Evolutionary conservation across 306 rosid species (phyloP), one percentile per base, ranked within the genome.

Genomic region (Corylus americana): DNA sequence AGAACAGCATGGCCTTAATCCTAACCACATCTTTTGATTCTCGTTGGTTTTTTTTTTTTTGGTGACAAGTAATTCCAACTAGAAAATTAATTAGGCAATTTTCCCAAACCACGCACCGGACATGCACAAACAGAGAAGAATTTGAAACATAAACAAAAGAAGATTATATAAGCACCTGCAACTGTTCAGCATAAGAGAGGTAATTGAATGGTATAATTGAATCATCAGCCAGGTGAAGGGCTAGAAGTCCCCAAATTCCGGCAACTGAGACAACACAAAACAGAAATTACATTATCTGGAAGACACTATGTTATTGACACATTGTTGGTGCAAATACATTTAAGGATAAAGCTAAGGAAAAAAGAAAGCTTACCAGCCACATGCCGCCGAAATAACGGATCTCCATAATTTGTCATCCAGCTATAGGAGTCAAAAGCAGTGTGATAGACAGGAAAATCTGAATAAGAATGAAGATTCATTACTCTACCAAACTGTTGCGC

Each of bases 361-460:
- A 20, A 31, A 84, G 73, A 70, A 68, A 77, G 78, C 89, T 80
- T 57, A 94, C 98, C 91, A 42, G 98, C 89, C 66, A 87, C 94
- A 80, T 94, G 98, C 25, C 95, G 97, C 61, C 81, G 91, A 87
- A 94, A 94, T 77, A 84, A 88, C 77, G 98, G 98, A 82, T 94
- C 98, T 81, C 95, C 98, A 79, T 90, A 80, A 53, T 83, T 84
- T 73, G 73, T 86, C 98, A 94, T 94, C 98, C 98, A 94, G 74
- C 89, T 86, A 82, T 88, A 94, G 47, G 97, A 87, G 81, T 94
- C 98, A 18, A 88, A 94, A 69, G 97, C 97, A 61, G 98, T 94
- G 87, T 94, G 98, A 75, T 94, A 94, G 66, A 91, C 97, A 16
- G 98, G 97, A 89, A 94, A 92, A 86, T 92, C 98, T 94, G 84